Base-by-base conservation (phyloP, 176 grass and related monocot species). In the Neostapfia colusana region DNA sequence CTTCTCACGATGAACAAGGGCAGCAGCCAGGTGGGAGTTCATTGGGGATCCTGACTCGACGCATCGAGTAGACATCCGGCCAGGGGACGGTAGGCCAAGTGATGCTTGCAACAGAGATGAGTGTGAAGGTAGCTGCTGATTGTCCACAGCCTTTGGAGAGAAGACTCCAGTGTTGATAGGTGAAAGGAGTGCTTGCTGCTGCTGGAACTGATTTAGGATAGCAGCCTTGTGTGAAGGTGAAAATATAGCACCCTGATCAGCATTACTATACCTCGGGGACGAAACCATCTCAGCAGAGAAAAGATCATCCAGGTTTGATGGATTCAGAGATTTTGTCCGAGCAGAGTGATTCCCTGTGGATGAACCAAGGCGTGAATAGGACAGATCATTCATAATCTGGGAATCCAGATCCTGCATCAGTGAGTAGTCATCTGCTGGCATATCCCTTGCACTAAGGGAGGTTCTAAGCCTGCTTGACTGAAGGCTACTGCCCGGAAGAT, bases 141-240 rank as follows among this genome's bases (percentile, higher is more conserved):
- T 82, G 60, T 89, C 90, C n/a, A 71, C 63, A 54, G 67, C 64
- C 65, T 87, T 93, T 44, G 87, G 84, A 13, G 90, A 87, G 84
- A 87, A 91, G 73, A 76, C 77, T 50, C 82, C 83, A 13, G 88
- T 94, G 73, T 91, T 91, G 74, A 91, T 89, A 6, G 92, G 92
- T 54, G 92, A 94, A 60, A 94, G 88, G 18, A 96, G 57, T 74
- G 79, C 87, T 46, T 92, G 92, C 83, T 91, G 88, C 72, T 96
- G 92, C 84, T 97, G 93, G 39, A 96, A 92, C 74, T 96, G 93
- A 67, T 85, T 85, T 24, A 96, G 84, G 24, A 92, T 85, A 59
- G 84, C 87, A 87, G 78, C 65, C 69, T 88, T 96, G 75, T 96
- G 89, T 7, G 89, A 96, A 23, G 93, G 87, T 7, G 89, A 92